A percentile compares a stretch with the other conserved stretches of the same genome.
Conservation (phyloP, 805 yeast genomes). For the Zygosaccharomyces pseudorouxii region DNA sequence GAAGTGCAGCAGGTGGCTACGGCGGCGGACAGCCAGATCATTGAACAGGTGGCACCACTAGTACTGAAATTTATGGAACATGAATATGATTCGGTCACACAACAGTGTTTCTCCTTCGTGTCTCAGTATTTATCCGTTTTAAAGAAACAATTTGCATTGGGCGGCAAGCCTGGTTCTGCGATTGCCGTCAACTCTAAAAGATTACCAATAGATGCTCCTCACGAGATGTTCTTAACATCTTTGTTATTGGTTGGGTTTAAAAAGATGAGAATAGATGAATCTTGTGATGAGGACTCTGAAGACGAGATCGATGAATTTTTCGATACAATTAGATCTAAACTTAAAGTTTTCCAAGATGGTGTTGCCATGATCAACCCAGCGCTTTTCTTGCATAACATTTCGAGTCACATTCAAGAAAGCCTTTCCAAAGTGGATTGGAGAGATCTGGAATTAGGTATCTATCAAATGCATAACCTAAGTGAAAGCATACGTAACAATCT, state of each 20-base stretch:
- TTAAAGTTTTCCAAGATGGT: conserved; percentile 80
- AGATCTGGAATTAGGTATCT: conserved; percentile 78
- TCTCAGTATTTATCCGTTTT: conserved; percentile 67
- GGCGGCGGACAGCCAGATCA: conserved; percentile 46
- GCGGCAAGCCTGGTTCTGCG: conserved; percentile 39
- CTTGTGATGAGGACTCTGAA: conserved; percentile 66
- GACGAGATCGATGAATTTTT: conserved; percentile 73
- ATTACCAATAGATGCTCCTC: conserved; percentile 35
- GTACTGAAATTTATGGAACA: conserved; percentile 66
- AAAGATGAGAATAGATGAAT: conserved; percentile 78
- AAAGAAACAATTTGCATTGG: conserved; percentile 47
- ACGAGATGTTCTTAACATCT: conserved; percentile 52
- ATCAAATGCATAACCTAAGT: conserved; percentile 70
- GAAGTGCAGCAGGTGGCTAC: conserved; percentile 34
- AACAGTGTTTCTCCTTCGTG: conserved; percentile 77
- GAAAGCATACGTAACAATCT: conserved; percentile 76
- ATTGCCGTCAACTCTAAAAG: conserved; percentile 35
- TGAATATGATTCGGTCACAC: conserved; percentile 84
- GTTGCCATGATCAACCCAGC: conserved; percentile 58
- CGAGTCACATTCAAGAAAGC: conserved; percentile 49
- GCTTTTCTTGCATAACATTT: conserved; percentile 55
- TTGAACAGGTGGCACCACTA: conserved; percentile 62
- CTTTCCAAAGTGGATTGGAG: conserved; percentile 59
- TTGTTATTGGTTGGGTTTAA: conserved; percentile 64
- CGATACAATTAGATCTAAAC: conserved; percentile 64